These are phyloP conservation scores for Berkeleyomyces rouxiae DNA, from an alignment of 2,329 filamentous ascomycete genomes.

Conservation along the genomic window DNA sequence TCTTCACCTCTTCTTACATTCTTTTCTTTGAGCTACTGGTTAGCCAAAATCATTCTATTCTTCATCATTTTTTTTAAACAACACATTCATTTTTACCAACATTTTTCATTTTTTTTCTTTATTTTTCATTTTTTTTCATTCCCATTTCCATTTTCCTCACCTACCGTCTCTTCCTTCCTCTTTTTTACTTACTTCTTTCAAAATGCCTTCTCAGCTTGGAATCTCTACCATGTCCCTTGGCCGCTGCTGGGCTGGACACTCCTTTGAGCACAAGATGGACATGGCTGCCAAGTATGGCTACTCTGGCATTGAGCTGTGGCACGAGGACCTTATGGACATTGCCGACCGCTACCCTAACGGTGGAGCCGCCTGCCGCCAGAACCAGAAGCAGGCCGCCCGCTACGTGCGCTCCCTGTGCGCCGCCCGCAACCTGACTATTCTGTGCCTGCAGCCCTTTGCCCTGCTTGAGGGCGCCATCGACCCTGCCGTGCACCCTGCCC, in stretches of 20 bases:
- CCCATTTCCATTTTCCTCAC: not conserved
- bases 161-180: not conserved
- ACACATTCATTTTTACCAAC: not conserved
- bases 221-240: conserved; percentile 68
- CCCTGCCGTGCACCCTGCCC: conserved; percentile 36
- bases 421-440: conserved; percentile 36
- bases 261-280: conserved; percentile 48
- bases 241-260: conserved; percentile 50
- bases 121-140: not conserved
- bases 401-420: conserved; percentile 41
- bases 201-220: conserved; percentile 41
- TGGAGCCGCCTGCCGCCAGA: conserved; percentile 23
- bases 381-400: conserved; percentile 40
- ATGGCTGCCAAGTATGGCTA: conserved; percentile 49
- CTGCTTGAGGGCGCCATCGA: conserved; percentile 61
- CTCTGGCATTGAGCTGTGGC: conserved; percentile 58
- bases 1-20: not conserved
- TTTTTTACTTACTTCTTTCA: conserved; percentile 12
- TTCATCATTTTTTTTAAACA: not conserved
- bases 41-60: not conserved
- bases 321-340: conserved; percentile 54
- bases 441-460: conserved; percentile 61
- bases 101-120: not conserved
- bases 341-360: conserved; percentile 27
- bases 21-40: not conserved